Evolutionary conservation across 2,329 filamentous ascomycete genomes (phyloP), one percentile per base, ranked within the genome.

Genomic region (Claviceps sp.): DNA sequence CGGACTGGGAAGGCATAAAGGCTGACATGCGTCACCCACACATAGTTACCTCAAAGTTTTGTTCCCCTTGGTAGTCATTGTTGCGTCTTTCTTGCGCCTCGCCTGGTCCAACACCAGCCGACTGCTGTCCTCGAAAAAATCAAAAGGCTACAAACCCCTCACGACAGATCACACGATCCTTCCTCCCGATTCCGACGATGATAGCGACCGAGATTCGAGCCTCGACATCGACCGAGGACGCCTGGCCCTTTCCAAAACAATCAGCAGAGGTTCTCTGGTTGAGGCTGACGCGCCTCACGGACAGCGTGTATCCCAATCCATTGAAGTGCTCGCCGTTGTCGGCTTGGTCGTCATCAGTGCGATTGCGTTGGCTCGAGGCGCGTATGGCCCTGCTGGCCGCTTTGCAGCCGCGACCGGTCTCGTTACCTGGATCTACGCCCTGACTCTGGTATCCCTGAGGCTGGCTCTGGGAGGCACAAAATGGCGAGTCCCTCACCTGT

Each of bases 391-490:
- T 18, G 73, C 76, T 55, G 81, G 79, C 50, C 75, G 69, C 18
- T 62, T 81, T 52, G 80, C 82, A 24, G 79, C 82, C 9, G 72
- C 85, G 48, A 78, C 81, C 3, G 84, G 83, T 48, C 72, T 95
- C 37, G 68, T 81, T 11, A 81, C 81, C 34, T 97, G 93, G 91
- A 67, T 79, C 50, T 98, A 97, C 64, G 79, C 90, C 41, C 73
- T 91, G 30, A 68, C 82, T 16, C 76, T 98, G 54, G 83, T 83
- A 14, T 78, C 81, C 20, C 70, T 89, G 44, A 83, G 93, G 37
- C 72, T 96, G 61, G 82, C 69, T 69, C 80, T 75, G 68, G 84
- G 67, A 67, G 81, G 72, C 69, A 80, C 70, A 61, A 80, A 73
- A 75, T 88, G 70, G 77, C 78, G 66, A 67, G 65, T 93, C 14